Evolutionary conservation across 345 rosid species (phyloP).

Genomic region (Eucalyptus marginata): DNA sequence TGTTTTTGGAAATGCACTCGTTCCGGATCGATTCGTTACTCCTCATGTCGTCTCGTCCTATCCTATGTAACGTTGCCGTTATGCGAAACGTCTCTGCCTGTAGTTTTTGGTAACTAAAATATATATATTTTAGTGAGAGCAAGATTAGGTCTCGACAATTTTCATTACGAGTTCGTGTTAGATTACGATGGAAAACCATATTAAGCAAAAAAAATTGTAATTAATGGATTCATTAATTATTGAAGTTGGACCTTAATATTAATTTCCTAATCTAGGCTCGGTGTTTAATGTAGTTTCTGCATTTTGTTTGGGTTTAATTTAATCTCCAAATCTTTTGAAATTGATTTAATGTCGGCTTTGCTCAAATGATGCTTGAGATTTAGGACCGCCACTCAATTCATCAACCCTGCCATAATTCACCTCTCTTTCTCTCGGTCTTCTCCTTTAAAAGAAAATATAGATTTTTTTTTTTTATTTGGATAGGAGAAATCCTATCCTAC

Average conservation of each 20-base stretch:
- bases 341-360: background rate
- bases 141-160: background rate
- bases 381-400: background rate
- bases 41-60: background rate
- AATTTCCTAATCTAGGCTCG: background rate
- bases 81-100: background rate
- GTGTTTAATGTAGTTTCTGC: background rate
- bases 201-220: background rate
- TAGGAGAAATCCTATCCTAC: background rate
- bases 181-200: background rate
- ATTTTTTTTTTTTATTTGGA: background rate
- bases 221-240: background rate
- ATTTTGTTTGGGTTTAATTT: background rate
- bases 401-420: background rate
- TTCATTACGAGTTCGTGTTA: background rate
- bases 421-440: background rate
- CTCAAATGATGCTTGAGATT: background rate
- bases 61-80: background rate
- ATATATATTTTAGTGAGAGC: fast-evolving
- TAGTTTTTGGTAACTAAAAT: background rate
- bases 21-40: background rate
- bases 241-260: background rate
- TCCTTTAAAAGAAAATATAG: background rate
- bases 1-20: background rate
- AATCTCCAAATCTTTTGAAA: background rate